Base-by-base conservation (phyloP, 768 basidiomycete species). In the Tulasnella sp. region DNA sequence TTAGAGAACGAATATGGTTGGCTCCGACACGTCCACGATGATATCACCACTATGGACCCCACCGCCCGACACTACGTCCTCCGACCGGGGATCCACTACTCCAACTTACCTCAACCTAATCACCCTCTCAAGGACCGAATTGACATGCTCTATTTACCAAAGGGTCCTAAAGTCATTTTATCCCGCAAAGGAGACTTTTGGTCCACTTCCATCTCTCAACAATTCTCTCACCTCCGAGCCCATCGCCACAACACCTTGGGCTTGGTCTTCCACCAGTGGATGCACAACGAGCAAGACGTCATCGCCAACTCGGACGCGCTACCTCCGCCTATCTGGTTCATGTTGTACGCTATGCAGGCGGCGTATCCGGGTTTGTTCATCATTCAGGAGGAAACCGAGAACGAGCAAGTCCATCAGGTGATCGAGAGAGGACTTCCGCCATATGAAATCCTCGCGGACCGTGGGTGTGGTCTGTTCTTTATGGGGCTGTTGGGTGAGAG, bases 321-420 rank as follows among this genome's bases (percentile, higher is more conserved):
- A 1, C 74, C 74, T 14, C 67, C 74, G 4, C 74, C 74, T 2
- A 34, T 75, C 2, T 75, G 74, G 74, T 75, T 75, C 74, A 25
- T 68, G 58, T 37, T 75, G 34, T 75, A 75, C 67, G 74, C 74
- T 19, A 64, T 75, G 58, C 74, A 75, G 39, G 74, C 74, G 9
- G 74, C 74, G 2, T 67, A 75, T 34, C 74, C 74, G 1, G 74
- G 74, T 12, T 17, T 75, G 34, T 37, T 75, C 67, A 38, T 75
- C 54, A 75, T 75, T 12, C 64, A 34, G 7, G 74, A 75, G 64
- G 74, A 75, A 31, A 64, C 42, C 37, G 74, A 64, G 39, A 70
- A 38, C 54, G 74, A 54, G 22, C 36, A 37, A n/a, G 34, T 75
- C n/a, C 37, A 64, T 40, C 74, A 49, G 38, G 25, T n/a, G n/a